Evolutionary conservation across 1,284 basidiomycete species (phyloP).

Genomic region (Malassezia sp.): DNA sequence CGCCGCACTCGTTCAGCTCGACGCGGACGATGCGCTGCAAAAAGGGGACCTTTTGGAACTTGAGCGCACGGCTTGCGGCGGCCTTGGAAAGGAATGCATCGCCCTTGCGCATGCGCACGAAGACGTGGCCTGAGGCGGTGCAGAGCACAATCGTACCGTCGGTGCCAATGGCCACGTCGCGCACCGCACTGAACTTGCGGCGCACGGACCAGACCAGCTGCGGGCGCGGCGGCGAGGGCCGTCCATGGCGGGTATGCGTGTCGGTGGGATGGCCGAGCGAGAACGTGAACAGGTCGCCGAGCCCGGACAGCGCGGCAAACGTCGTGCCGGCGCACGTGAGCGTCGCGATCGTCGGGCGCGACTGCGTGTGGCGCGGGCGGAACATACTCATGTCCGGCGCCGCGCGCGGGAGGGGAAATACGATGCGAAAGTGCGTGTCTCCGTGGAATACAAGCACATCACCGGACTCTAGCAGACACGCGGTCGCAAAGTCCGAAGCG

Average conservation of each 20-base stretch:
- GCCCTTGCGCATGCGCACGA: slow-evolving; percentile 50
- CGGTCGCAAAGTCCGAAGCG: slow-evolving; percentile 62
- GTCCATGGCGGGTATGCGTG: slow-evolving; percentile 17
- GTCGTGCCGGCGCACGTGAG: slow-evolving; percentile 67
- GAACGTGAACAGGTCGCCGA: slow-evolving; percentile 87
- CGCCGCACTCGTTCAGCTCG: slow-evolving; percentile 74
- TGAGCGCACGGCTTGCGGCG: slow-evolving; percentile 25
- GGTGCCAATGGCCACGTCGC: slow-evolving; percentile 77
- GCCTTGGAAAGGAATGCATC: slow-evolving; percentile 20
- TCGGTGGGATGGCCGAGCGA: slow-evolving; percentile 47
- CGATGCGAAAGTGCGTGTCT: slow-evolving; percentile 62
- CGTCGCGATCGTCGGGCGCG: slow-evolving; percentile 58
- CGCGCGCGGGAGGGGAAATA: slow-evolving; percentile 40
- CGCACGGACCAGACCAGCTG: slow-evolving; percentile 83
- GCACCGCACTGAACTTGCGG: slow-evolving; percentile 65
- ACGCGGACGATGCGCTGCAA: slow-evolving; percentile 76
- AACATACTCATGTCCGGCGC: slow-evolving; percentile 55
- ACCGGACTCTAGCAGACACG: slow-evolving; percentile 60
- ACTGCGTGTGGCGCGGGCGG: slow-evolving; percentile 33
- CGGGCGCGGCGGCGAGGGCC: slow-evolving; percentile 52
- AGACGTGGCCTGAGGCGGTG: slow-evolving; percentile 88
- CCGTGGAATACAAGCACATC: slow-evolving; percentile 77
- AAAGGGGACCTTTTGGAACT: slow-evolving; percentile 69
- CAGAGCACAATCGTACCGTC: slow-evolving; percentile 84
- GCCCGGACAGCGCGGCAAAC: slow-evolving; percentile 72